Evolutionary conservation across 192 early-diverging fungal species (phyloP), one percentile per base, ranked within the genome.

Genomic region (Rhizophlyctis rosea): DNA sequence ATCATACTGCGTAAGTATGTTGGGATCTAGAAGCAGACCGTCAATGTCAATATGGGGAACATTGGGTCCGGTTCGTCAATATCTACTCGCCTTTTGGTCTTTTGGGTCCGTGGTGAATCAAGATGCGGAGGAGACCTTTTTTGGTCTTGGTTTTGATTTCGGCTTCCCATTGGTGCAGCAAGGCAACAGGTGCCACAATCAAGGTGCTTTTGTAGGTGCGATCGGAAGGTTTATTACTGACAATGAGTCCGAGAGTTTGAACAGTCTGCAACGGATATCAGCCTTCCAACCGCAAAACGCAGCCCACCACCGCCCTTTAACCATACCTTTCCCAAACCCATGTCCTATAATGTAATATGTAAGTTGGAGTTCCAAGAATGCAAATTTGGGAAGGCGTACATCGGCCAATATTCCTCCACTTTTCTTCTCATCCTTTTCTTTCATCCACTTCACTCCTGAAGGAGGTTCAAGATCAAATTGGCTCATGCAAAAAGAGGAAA

Each of bases 81-180:
- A 11, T 3, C 65, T 47, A 47, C 87, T 34, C 0, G 71, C 21
- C 31, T 74, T 68, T 23, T 65, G 73, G 32, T 62, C 67, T n/a
- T n/a, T 49, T 31, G 14, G 72, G 25, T 1, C 87, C 86, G 66
- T 93, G 87, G 59, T 90, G 86, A 1, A 91, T 34, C 18, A 82
- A 58, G 9, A 89, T 78, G 18, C 76, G 82, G 1, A 91, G 67
- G 0, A 61, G 36, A 3, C 81, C 75, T 1, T 71, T 68, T 3
- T 62, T 55, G 1, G 86, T 79, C 63, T 86, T 87, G n/a, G 64
- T 70, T 30, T 66, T 32, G 16, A 91, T 68, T 67, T 93, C 91
- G 30, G 71, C 68, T 28, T 71, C 68, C 91, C 91, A 93, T 48
- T 93, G 91, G 34, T 80, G 65, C 31, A 93, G 70, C 14, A 90